phyloP scores from a whole-genome alignment of 2,329 filamentous ascomycete genomes.

The Pyrenophora tritici-repentis region DNA sequence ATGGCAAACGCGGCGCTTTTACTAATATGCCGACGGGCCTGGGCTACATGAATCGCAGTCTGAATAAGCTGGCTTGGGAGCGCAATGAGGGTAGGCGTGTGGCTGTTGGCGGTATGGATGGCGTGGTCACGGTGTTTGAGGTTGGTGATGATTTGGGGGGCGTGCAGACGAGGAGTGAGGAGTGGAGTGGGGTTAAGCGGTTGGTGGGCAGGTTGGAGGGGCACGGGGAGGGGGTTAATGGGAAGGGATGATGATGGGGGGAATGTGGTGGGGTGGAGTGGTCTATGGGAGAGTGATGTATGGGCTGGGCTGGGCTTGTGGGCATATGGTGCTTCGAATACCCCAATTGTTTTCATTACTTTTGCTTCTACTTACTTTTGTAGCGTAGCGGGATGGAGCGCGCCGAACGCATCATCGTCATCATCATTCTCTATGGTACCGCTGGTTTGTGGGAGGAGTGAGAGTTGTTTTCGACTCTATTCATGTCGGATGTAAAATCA shows the following conservation, averaged over 20 bases:
- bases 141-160: constrained; percentile 82
- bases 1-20: constrained; percentile 44
- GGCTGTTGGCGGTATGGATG: constrained; percentile 90
- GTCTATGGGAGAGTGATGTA: no score
- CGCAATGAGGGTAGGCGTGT: constrained; percentile 82
- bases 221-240: constrained; percentile 30
- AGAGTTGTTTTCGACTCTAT: not conserved
- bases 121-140: constrained; percentile 89
- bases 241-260: constrained; percentile 18
- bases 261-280: no score
- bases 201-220: constrained; percentile 75
- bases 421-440: no score
- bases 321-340: not conserved
- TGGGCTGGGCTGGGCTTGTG: not conserved
- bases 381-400: not conserved
- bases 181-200: constrained; percentile 93
- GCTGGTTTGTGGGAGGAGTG: no score
- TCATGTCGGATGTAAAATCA: no score
- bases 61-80: constrained; percentile 97
- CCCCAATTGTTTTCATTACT: not conserved
- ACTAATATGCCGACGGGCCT: constrained; percentile 46
- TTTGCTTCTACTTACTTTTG: not conserved
- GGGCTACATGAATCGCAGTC: constrained; percentile 76
- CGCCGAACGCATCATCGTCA: no score
- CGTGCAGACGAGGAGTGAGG: constrained; percentile 84